phyloP scores from a whole-genome alignment of 2,329 filamentous ascomycete genomes.

The Fusarium citri region DNA sequence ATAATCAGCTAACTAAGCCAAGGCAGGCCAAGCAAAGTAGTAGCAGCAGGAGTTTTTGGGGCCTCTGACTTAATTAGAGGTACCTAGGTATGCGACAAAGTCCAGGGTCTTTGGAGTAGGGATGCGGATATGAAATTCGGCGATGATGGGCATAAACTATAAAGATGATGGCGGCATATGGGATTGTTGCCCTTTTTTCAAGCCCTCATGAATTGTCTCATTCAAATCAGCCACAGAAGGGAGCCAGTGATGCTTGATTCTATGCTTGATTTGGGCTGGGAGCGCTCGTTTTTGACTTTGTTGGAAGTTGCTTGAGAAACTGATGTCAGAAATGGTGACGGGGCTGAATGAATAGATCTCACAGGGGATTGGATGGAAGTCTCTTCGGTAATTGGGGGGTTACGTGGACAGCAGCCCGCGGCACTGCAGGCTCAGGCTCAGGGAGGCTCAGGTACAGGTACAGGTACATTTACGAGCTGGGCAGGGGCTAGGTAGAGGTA shows the following conservation, averaged over 20 bases:
- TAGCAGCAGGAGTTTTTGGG: slow-evolving; percentile 9
- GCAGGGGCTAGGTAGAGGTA: background rate
- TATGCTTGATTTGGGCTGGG: slow-evolving; percentile 3
- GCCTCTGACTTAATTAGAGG: background rate
- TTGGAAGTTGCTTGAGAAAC: slow-evolving; percentile 20
- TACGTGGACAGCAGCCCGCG: slow-evolving; percentile 32
- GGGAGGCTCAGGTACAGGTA: background rate
- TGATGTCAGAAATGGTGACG: slow-evolving; percentile 31
- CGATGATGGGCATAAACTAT: slow-evolving; percentile 1
- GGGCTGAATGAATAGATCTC: slow-evolving; percentile 17
- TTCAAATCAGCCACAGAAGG: background rate
- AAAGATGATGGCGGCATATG: background rate
- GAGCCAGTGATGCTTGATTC: background rate
- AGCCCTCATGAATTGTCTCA: background rate
- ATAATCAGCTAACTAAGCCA: slow-evolving; percentile 1
- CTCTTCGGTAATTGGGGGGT: slow-evolving; percentile 35
- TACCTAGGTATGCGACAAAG: slow-evolving; percentile 8
- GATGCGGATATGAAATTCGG: background rate
- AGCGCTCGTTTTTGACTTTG: slow-evolving; percentile 8
- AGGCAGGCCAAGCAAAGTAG: slow-evolving; percentile 10
- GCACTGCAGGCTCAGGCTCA: background rate
- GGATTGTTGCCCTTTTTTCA: background rate
- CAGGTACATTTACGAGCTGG: slow-evolving; percentile 10
- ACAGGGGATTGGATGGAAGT: background rate
- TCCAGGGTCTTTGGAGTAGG: slow-evolving; percentile 9